Percentiles rank a stretch among this genome's conserved stretches.
Evolutionary conservation across 192 early-diverging fungal genomes (phyloP).

Genomic region (Diversispora epigaea): DNA sequence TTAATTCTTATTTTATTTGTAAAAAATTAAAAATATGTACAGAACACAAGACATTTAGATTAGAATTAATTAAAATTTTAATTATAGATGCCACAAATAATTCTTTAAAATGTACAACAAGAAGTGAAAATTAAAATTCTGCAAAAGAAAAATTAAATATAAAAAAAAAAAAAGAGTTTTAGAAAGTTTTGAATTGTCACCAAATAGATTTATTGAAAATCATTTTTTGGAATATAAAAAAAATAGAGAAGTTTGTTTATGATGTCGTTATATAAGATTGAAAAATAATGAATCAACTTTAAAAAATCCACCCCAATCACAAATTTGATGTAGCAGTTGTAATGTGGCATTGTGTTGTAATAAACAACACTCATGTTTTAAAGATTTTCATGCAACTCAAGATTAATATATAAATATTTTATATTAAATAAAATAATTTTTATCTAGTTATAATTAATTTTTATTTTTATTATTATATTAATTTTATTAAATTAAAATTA

Average conservation of each 20-base stretch:
- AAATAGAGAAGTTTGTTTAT: background rate
- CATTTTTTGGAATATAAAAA: background rate
- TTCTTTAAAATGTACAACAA: background rate
- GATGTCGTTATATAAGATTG: background rate
- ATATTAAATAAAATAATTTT: no score
- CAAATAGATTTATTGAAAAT: background rate
- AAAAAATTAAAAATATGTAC: background rate
- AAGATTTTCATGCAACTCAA: background rate
- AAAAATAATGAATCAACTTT: background rate
- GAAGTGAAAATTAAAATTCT: background rate
- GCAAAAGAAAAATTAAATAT: background rate
- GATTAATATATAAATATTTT: no score
- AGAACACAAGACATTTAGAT: background rate
- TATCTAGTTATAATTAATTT: no score
- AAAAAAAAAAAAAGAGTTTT: background rate
- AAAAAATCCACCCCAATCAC: background rate
- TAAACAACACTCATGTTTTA: background rate
- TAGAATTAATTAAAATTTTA: background rate
- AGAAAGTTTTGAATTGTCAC: background rate
- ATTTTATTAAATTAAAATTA: no score
- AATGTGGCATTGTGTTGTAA: background rate
- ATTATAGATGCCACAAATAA: background rate
- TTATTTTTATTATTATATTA: no score
- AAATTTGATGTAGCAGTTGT: background rate
- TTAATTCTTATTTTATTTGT: constrained; percentile 5